Conservation (phyloP, 83 land plant genomes). For the Picea abies region DNA sequence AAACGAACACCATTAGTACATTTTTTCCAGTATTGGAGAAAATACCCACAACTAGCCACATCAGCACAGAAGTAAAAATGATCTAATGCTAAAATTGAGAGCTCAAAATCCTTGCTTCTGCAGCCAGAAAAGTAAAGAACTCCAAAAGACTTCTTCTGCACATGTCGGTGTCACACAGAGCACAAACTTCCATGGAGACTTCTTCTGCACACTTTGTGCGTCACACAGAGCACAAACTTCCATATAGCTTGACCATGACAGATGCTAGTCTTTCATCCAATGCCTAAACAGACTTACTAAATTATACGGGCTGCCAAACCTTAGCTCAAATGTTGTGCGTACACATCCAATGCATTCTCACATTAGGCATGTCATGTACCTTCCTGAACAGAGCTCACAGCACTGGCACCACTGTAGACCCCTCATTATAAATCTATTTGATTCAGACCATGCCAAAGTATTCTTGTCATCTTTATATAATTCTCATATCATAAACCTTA, state of each 20-base stretch:
- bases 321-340: too few species aligned
- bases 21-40: not conserved
- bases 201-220: not conserved
- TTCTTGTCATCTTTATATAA: not conserved
- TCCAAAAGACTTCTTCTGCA: constrained; percentile 1
- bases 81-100: constrained; percentile 2
- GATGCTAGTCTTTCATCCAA: not conserved
- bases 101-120: not conserved
- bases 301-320: too few species aligned
- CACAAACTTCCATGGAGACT: not conserved
- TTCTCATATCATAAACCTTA: not conserved
- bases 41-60: not conserved
- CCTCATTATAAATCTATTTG: not conserved
- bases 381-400: too few species aligned
- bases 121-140: not conserved
- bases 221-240: not conserved
- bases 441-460: not conserved
- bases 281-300: too few species aligned
- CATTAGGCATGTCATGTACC: too few species aligned
- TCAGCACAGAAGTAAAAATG: not conserved
- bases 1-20: not conserved
- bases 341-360: too few species aligned
- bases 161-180: not conserved
- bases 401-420: too few species aligned
- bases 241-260: not conserved